Evolutionary conservation across 129 eudicot species (phyloP), one percentile per base, ranked within the genome.

Genomic region (Sambucus nigra): DNA sequence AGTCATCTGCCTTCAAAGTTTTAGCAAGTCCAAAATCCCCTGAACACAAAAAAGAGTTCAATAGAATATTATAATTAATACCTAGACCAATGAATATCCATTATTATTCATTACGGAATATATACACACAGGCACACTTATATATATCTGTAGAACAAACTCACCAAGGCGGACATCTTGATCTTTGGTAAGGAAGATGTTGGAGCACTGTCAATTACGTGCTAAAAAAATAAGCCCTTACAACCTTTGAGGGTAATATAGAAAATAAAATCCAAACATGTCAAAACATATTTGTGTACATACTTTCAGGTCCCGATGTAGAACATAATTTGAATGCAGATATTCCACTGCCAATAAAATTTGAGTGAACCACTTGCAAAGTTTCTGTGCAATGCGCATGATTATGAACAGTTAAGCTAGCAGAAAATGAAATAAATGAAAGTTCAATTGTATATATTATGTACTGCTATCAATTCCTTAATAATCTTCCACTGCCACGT

Each of bases 21-120:
- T 91, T 91, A 35, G 99, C 99, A 54, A 91, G 99, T 62, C 99
- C 99, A 76, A 91, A 91, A 71, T 91, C 99, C 61, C 98, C 98
- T 91, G 66, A 38, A 57, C 35, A 58, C 21, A 65, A 45, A 69
- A 22, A 35, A 53, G 44, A 26, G n/a, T 62, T 42, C 33, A 31
- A 54, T 29, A 23, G 17, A n/a, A 19, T 7, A 45, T 47, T 21
- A 48, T 42, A 2, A 24, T 45, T 33, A 20, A 7, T 38, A 22
- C 5, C 47, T 48, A 32, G 13, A 51, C 19, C 13, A 29, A 77
- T 25, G 7, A 27, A 29, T 13, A 25, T 59, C 24, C 28, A 48
- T 21, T 51, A 28, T 13, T 17, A 22, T 63, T 27, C 39, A 35
- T 35, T 15, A 35, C 13, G 5, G 9, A 8, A 2, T 35, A 8